Conservation (phyloP, 1,284 basidiomycete genomes). For the Sanghuangporus baumii region DNA sequence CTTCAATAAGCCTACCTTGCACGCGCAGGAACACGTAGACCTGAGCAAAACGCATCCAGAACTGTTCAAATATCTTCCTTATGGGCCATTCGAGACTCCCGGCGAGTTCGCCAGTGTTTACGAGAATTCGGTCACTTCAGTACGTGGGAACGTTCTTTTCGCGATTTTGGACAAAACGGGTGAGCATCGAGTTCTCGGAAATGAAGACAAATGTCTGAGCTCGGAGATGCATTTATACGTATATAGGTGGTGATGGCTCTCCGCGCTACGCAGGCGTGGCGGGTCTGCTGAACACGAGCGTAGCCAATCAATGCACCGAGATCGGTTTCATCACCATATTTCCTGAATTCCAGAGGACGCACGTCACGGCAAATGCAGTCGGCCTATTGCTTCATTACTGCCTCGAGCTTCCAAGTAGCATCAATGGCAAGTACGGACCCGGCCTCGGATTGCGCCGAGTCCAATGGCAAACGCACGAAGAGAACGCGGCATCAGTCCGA, state of each 20-base stretch:
- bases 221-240: not conserved
- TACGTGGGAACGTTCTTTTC: conserved; percentile 24
- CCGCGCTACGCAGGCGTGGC: conserved; percentile 34
- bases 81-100: conserved; percentile 14
- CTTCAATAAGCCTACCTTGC: conserved; percentile 23
- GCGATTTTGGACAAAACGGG: conserved; percentile 38
- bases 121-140: conserved; percentile 13
- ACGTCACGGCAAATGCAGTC: conserved; percentile 56
- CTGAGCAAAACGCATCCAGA: conserved; percentile 15
- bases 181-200: not conserved
- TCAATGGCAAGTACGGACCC: conserved; percentile 20
- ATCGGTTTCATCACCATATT: conserved; percentile 40
- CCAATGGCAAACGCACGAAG: conserved; percentile 50
- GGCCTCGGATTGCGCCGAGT: conserved; percentile 60
- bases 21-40: conserved; percentile 28
- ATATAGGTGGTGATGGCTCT: not conserved
- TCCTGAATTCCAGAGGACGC: conserved; percentile 54
- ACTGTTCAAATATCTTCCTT: conserved; percentile 20
- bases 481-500: conserved; percentile 44
- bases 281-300: conserved; percentile 30
- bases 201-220: too few species aligned
- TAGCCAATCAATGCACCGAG: conserved; percentile 32
- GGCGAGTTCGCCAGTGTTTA: conserved; percentile 19
- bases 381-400: conserved; percentile 53
- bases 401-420: conserved; percentile 38